These are phyloP conservation scores for Verticillium albo-atrum DNA, from an alignment of 2,329 filamentous ascomycete genomes.

Conservation along the genomic window DNA sequence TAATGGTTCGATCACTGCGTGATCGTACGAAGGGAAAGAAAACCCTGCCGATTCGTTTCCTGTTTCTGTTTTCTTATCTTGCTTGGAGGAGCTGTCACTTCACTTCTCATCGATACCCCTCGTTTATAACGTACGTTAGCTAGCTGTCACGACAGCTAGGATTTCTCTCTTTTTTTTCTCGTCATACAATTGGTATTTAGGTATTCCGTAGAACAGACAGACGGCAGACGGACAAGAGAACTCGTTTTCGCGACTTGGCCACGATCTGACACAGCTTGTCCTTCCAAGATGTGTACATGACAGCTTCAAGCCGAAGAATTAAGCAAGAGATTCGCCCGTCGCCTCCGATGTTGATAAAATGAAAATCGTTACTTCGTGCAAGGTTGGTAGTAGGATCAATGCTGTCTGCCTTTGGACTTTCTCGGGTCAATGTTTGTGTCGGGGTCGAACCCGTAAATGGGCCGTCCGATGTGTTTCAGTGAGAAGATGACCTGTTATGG, in stretches of 20 bases:
- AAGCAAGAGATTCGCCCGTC: background rate
- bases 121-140: constrained; percentile 1
- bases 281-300: background rate
- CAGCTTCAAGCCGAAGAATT: background rate
- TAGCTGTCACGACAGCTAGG: background rate
- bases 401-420: background rate
- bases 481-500: constrained; percentile 47
- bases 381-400: background rate
- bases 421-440: constrained; percentile 18
- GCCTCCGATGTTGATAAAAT: background rate
- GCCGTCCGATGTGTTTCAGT: constrained; percentile 41
- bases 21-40: background rate
- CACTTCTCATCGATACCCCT: constrained; percentile 9
- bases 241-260: background rate
- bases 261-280: too few species aligned
- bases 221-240: background rate
- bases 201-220: background rate
- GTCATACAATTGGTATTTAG: background rate
- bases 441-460: constrained; percentile 55
- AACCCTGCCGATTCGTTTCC: background rate
- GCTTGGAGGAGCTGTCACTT: background rate
- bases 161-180: background rate
- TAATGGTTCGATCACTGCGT: background rate
- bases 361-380: background rate
- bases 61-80: background rate